Percentiles rank a stretch among this genome's conserved stretches.
phyloP scores from a whole-genome alignment of 2,329 filamentous ascomycete genomes.

The Alternaria sp. region DNA sequence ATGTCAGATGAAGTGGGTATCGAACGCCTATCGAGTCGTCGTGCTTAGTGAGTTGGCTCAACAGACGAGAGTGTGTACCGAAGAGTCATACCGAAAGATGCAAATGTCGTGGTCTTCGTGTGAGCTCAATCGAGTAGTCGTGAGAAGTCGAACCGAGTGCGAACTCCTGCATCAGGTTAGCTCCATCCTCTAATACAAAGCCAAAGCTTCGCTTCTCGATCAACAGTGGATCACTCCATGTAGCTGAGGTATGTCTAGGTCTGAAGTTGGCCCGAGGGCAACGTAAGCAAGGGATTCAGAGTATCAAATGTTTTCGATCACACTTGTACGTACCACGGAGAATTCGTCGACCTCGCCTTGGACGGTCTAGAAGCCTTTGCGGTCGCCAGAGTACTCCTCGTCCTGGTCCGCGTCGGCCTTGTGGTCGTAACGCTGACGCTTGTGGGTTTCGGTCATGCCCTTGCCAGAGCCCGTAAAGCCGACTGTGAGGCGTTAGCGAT shows the following conservation, averaged over 20 bases:
- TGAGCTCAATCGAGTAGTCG: neutral
- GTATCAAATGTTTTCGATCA: neutral
- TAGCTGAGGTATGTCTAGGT: slow-evolving; percentile 12
- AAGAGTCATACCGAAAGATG: slow-evolving; percentile 33
- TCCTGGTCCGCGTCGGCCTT: slow-evolving; percentile 39
- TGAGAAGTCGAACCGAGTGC: neutral
- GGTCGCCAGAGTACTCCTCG: slow-evolving; percentile 19
- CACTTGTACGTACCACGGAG: slow-evolving; percentile 11
- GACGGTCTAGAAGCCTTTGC: slow-evolving; percentile 11
- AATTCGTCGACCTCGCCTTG: neutral
- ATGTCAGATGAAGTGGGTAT: slow-evolving; percentile 27
- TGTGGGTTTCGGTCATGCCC: slow-evolving; percentile 90
- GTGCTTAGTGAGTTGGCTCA: slow-evolving; percentile 28
- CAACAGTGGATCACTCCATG: slow-evolving; percentile 1
- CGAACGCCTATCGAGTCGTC: slow-evolving; percentile 31
- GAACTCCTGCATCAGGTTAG: slow-evolving; percentile 15
- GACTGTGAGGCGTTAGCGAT: slow-evolving; percentile 62
- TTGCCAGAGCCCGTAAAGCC: slow-evolving; percentile 96
- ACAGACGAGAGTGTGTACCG: slow-evolving; percentile 10
- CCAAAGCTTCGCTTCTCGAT: slow-evolving; percentile 1
- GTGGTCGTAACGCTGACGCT: slow-evolving; percentile 83
- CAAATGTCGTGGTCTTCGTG: slow-evolving; percentile 27
- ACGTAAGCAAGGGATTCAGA: slow-evolving; percentile 30
- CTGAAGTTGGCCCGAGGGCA: slow-evolving; percentile 17
- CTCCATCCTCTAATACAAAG: neutral